These are phyloP conservation scores for Aegilops sharonensis DNA, from an alignment of 176 grass and related monocot species.

Conservation along the genomic window DNA sequence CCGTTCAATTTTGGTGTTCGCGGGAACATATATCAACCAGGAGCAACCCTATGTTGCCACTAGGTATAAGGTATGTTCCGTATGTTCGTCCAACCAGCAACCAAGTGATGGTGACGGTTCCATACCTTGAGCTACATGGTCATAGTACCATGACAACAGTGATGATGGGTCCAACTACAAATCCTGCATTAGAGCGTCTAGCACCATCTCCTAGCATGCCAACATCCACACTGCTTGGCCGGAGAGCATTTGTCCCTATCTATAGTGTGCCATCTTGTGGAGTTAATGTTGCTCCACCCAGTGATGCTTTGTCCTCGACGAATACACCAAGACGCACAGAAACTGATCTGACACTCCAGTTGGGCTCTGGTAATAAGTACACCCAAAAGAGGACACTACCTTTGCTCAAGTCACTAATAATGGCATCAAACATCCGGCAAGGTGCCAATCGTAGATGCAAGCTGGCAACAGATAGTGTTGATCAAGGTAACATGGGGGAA, in stretches of 20 bases:
- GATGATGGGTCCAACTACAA: background rate
- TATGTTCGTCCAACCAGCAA: background rate
- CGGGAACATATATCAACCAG: background rate
- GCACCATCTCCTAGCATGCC: background rate
- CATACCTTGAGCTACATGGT: background rate
- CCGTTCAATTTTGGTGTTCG: background rate
- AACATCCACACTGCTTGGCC: background rate
- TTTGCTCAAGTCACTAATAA: background rate
- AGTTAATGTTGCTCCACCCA: background rate
- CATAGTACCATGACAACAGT: no score
- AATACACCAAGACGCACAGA: background rate
- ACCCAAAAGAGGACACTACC: background rate
- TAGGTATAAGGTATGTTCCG: background rate
- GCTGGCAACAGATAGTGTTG: background rate
- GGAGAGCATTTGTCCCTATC: background rate
- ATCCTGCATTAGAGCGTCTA: background rate
- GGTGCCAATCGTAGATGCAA: background rate
- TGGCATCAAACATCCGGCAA: background rate
- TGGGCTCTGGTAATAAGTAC: background rate
- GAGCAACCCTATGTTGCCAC: background rate
- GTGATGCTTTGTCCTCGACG: background rate
- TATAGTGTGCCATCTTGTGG: background rate
- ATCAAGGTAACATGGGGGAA: background rate
- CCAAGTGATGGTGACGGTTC: background rate
- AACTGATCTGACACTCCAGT: background rate